Percentiles rank a stretch among this genome's conserved stretches.
Evolutionary conservation across 169 alveolate species (phyloP).

Genomic region (Eimeria brunetti): DNA sequence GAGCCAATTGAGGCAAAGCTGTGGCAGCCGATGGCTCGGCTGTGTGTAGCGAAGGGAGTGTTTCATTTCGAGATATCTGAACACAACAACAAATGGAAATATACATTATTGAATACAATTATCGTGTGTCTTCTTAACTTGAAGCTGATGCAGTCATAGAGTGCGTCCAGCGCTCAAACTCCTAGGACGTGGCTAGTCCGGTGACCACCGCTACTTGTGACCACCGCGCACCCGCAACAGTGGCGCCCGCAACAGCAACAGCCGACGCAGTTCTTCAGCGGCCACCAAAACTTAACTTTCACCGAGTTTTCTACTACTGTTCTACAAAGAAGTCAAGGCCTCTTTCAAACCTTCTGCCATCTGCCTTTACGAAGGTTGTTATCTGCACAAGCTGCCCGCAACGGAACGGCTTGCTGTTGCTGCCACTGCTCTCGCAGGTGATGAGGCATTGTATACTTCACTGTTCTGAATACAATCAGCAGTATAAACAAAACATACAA

Average conservation of each 20-base stretch:
- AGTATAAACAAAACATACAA: background rate
- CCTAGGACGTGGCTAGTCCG: background rate
- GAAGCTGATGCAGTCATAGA: background rate
- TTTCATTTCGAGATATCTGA: background rate
- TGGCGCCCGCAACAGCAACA: background rate
- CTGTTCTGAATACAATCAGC: background rate
- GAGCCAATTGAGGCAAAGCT: background rate
- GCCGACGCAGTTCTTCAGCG: background rate
- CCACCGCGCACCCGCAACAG: background rate
- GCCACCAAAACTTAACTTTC: background rate
- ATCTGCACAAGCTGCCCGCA: background rate
- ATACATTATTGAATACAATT: background rate
- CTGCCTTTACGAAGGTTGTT: background rate
- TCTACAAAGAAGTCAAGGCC: background rate
- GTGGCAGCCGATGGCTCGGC: slow-evolving; percentile 3
- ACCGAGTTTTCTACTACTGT: background rate
- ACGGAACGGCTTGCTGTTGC: background rate
- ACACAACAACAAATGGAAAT: background rate
- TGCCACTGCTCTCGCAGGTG: background rate
- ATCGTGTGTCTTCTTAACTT: background rate
- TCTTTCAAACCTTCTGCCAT: background rate
- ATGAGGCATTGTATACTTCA: background rate
- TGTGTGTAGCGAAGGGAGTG: background rate
- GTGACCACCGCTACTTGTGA: background rate
- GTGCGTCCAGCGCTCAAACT: background rate